Conservation (phyloP, 768 basidiomycete species). For the Russula ochroleuca region DNA sequence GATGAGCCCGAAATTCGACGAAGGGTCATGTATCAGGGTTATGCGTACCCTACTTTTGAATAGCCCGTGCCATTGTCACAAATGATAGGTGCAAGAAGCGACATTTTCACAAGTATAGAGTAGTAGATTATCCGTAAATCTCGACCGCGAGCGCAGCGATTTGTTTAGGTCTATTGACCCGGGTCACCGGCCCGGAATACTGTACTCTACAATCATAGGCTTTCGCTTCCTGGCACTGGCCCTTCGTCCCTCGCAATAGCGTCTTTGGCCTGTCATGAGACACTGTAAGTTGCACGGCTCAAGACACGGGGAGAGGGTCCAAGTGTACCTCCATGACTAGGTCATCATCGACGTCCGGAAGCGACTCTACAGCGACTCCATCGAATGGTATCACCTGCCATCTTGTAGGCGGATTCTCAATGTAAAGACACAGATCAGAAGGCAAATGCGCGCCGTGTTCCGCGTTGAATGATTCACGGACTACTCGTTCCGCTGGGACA, state of each 20-base stretch:
- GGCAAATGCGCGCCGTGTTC: conserved; percentile 73
- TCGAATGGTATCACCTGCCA: conserved; percentile 63
- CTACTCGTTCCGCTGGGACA: conserved; percentile 59
- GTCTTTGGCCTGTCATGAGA: conserved; percentile 34
- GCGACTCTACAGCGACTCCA: conserved; percentile 50
- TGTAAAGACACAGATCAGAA: conserved; percentile 72
- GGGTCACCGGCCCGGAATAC: conserved; percentile 6
- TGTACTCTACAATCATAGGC: conserved; percentile 10
- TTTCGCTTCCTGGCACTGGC: conserved; percentile 19
- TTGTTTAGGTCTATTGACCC: conserved; percentile 26
- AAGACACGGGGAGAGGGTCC: not conserved
- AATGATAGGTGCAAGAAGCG: conserved; percentile 86
- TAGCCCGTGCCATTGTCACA: conserved; percentile 98
- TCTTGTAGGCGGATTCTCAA: conserved; percentile 67
- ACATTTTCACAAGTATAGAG: conserved; percentile 48
- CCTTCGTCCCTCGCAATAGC: conserved; percentile 28
- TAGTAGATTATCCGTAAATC: not conserved
- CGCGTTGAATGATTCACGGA: conserved; percentile 63
- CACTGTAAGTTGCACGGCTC: not conserved
- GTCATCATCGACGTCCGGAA: conserved; percentile 61
- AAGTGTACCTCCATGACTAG: conserved; percentile 49
- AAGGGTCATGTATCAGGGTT: not conserved
- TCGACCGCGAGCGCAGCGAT: not conserved
- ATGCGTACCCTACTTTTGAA: conserved; percentile 91
- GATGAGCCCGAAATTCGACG: not conserved